Percentiles rank a stretch among this genome's conserved stretches.
phyloP scores from a whole-genome alignment of 2,329 filamentous ascomycete species.

The Scytalidium lignicola region DNA sequence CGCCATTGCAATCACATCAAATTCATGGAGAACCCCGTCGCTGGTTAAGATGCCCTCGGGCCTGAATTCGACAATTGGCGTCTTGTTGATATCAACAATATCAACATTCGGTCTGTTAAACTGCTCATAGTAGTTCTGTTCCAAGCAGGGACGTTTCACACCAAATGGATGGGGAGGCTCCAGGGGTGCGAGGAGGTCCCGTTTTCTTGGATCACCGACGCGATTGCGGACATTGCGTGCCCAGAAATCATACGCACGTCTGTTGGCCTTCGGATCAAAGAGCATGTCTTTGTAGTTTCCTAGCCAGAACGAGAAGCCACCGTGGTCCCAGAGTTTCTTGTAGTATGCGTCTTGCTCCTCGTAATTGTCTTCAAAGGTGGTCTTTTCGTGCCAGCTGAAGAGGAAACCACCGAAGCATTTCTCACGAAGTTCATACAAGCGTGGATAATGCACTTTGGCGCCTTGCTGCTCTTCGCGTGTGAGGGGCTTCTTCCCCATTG shows the following conservation, averaged over 20 bases:
- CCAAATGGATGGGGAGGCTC: constrained; percentile 41
- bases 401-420: constrained; percentile 46
- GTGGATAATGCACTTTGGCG: constrained; percentile 33
- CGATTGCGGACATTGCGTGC: constrained; percentile 36
- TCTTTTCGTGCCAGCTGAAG: constrained; percentile 40
- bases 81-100: constrained; percentile 39
- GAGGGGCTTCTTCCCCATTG: constrained; percentile 47
- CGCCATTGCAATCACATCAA: constrained; percentile 30
- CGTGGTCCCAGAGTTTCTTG: constrained; percentile 38
- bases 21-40: constrained; percentile 21
- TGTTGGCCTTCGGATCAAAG: constrained; percentile 36
- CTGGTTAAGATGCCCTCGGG: constrained; percentile 29
- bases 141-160: constrained; percentile 40
- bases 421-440: constrained; percentile 39
- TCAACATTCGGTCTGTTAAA: constrained; percentile 40
- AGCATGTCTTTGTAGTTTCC: constrained; percentile 41
- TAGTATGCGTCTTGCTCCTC: constrained; percentile 39
- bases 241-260: constrained; percentile 44
- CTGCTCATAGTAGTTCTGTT: constrained; percentile 45
- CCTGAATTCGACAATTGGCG: constrained; percentile 35
- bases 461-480: constrained; percentile 37
- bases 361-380: constrained; percentile 36
- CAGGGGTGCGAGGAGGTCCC: constrained; percentile 40
- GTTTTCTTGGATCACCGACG: constrained; percentile 38
- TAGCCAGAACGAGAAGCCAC: constrained; percentile 43